Base-by-base conservation (phyloP, 78 protist species). In the Tieghemostelium lacteum region DNA sequence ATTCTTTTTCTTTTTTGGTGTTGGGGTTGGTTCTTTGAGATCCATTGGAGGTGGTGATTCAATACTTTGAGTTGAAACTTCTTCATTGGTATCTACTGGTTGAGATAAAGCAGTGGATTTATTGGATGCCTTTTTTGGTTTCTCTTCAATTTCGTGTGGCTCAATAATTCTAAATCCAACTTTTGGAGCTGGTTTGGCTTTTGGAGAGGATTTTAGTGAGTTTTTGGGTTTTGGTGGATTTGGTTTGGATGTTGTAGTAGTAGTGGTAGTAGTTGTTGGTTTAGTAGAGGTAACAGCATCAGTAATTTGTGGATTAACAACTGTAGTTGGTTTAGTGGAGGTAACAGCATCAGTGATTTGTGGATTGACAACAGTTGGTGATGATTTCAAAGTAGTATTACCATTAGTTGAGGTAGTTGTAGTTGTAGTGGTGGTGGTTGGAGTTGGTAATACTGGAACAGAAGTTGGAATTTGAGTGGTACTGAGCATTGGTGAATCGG, bases 81-180 rank as follows among this genome's bases (percentile, higher is more conserved):
- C 54, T 16, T 16, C 54, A 49, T 16, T 12, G 8, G 54, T 8
- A 49, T 8, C 8, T 49, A 12, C 24, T 49, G 54, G 24, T 49
- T 49, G 8, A 16, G 54, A 12, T 49, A 12, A 49, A 49, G 63
- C 17, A 22, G 28, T 52, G 31, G 10, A 33, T 5, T 14, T 10
- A 39, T 26, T 20, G 6, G 71, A 3, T 14, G 75, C 0, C 17
- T 39, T 12, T n/a, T n/a, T n/a, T n/a, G n/a, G n/a, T n/a, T n/a
- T n/a, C n/a, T 24, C 45, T n/a, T 20, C 40, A 22, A n/a, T 29
- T 28, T 20, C 57, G 2, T 40, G 39, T 83, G 91, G 91, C 54
- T 83, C 91, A 55, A 83, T 45, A 83, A 83, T 83, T 26, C 40
- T 70, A 26, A 83, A 83, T 31, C 78, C 77, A 2, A 45, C 37